A percentile compares a stretch with the other conserved stretches of the same genome.
These are phyloP conservation scores for Apodospora peruviana DNA, from an alignment of 495 filamentous ascomycete genomes.

Conservation along the genomic window DNA sequence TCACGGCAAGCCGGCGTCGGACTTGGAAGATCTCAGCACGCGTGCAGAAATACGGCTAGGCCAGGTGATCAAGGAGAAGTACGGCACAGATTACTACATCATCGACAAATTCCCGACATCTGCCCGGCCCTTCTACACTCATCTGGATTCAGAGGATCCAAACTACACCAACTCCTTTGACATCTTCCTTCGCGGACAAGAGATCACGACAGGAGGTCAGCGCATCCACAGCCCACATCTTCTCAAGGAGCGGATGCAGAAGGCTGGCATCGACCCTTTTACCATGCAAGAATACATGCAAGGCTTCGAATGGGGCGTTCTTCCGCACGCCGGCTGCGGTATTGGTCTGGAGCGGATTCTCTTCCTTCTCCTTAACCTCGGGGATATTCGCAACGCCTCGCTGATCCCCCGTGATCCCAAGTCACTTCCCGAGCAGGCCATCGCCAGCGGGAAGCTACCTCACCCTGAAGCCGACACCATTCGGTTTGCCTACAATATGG, in stretches of 20 bases:
- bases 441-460: conserved; percentile 46
- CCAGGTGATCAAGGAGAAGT: conserved; percentile 76
- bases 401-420: conserved; percentile 81
- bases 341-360: conserved; percentile 84
- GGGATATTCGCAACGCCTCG: conserved; percentile 84
- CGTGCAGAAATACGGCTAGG: conserved; percentile 85
- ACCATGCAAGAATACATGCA: conserved; percentile 83
- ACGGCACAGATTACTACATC: conserved; percentile 85
- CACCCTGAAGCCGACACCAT: conserved; percentile 77
- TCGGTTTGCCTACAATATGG: conserved; percentile 42
- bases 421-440: conserved; percentile 57
- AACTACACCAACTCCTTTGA: conserved; percentile 86
- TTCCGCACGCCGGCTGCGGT: conserved; percentile 85
- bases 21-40: conserved; percentile 74
- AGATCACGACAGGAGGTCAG: conserved; percentile 87
- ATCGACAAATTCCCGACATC: conserved; percentile 87
- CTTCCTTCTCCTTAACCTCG: conserved; percentile 76
- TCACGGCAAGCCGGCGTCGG: conserved; percentile 60
- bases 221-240: conserved; percentile 78
- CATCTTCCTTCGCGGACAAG: conserved; percentile 90
- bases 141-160: conserved; percentile 72
- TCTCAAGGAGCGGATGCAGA: conserved; percentile 71
- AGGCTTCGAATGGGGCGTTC: conserved; percentile 81
- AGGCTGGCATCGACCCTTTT: conserved; percentile 65
- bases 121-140: conserved; percentile 90